Percentiles rank a stretch among this genome's conserved stretches.
Evolutionary conservation across 1,284 basidiomycete genomes (phyloP).

Genomic region (Mrakiaceae sp.): DNA sequence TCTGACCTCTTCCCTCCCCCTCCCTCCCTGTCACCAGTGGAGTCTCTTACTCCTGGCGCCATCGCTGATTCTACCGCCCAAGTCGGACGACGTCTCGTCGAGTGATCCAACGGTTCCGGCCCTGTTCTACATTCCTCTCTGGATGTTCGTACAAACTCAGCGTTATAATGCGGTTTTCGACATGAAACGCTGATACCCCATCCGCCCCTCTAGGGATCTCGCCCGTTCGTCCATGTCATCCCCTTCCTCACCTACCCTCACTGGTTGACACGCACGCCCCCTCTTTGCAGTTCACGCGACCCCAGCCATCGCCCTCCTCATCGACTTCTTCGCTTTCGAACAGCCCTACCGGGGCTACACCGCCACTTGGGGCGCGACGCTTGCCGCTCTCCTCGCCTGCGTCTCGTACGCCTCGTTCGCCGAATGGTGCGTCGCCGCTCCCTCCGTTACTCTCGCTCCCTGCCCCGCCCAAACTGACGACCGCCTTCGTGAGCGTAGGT

Average conservation of each 20-base stretch:
- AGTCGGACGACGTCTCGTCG: conserved; percentile 28
- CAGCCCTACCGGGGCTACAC: conserved; percentile 44
- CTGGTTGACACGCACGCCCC: not conserved
- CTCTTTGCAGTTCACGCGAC: conserved; percentile 50
- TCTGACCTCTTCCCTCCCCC: not conserved
- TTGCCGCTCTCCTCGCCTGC: conserved; percentile 39
- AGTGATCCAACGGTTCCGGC: conserved; percentile 22
- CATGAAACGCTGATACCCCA: too few relatives aligned
- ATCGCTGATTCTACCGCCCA: conserved; percentile 41
- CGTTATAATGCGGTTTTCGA: too few relatives aligned
- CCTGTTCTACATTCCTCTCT: conserved; percentile 48
- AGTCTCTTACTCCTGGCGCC: conserved; percentile 46
- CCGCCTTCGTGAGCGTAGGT: conserved; percentile 3
- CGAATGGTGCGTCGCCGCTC: conserved; percentile 40
- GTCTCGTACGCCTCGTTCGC: conserved; percentile 52
- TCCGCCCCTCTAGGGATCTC: conserved; percentile 34
- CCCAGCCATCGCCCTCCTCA: conserved; percentile 48
- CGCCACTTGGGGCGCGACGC: conserved; percentile 40
- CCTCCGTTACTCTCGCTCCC: conserved; percentile 39
- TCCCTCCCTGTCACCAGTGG: conserved; percentile 36
- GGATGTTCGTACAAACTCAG: conserved; percentile 24
- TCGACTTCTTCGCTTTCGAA: conserved; percentile 63
- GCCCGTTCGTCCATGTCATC: conserved; percentile 14
- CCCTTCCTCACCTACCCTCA: not conserved
- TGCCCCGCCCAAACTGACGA: not conserved